Evolutionary conservation across 352 stramenopile species (phyloP).

Genomic region (Phytophthora chlamydospora): DNA sequence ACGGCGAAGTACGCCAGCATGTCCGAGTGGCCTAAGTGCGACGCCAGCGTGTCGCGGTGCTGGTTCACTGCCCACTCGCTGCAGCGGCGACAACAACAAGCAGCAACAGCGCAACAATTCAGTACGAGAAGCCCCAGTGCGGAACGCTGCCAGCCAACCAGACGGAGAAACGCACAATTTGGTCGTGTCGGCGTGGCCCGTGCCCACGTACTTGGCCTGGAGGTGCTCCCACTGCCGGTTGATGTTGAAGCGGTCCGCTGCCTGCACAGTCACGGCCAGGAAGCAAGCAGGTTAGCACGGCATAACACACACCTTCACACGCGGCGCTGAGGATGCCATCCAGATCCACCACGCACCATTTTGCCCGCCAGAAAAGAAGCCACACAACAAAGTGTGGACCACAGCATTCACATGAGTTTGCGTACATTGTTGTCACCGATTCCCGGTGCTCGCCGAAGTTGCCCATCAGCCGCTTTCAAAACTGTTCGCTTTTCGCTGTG

Average conservation of each 20-base stretch:
- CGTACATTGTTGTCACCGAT: too few species aligned
- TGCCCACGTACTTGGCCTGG: conserved; percentile 95
- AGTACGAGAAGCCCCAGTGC: not conserved
- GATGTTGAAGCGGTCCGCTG: conserved; percentile 91
- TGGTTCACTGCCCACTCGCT: conserved; percentile 99
- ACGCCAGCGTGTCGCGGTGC: conserved; percentile 97
- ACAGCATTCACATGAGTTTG: too few species aligned
- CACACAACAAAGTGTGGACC: too few species aligned
- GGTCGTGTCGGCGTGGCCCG: conserved; percentile 95
- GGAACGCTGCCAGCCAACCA: not conserved
- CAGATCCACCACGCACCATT: conserved; percentile 33
- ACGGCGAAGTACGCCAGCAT: conserved; percentile 98
- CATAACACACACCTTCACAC: not conserved
- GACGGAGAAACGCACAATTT: conserved; percentile 90
- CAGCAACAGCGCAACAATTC: not conserved
- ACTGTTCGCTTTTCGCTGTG: too few species aligned
- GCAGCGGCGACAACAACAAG: conserved; percentile 5
- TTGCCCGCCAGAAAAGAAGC: not conserved
- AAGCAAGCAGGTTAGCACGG: conserved; percentile 11
- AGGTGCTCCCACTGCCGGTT: conserved; percentile 95
- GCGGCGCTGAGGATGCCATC: not conserved
- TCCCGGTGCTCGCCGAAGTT: too few species aligned
- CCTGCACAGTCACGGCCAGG: conserved; percentile 37
- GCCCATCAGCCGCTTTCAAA: too few species aligned
- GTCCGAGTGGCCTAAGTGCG: conserved; percentile 97